Evolutionary conservation across 306 rosid species (phyloP).

Genomic region (Aeschynomene evenia): DNA sequence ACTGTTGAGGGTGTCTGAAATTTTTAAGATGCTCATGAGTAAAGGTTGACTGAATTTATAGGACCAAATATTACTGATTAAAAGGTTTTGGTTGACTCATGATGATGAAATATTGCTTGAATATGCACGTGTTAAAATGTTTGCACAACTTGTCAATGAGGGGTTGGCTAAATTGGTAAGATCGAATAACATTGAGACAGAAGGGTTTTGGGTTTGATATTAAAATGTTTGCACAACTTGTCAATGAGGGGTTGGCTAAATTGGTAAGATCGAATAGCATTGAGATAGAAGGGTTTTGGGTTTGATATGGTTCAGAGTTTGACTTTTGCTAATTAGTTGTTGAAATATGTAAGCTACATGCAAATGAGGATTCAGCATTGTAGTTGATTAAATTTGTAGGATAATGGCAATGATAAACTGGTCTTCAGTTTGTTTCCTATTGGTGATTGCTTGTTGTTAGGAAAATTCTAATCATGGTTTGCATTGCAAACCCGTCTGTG

Average conservation of each 20-base stretch:
- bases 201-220: no score
- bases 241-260: not conserved
- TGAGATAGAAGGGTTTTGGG: not conserved
- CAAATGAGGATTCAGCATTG: not conserved
- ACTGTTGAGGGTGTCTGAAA: not conserved
- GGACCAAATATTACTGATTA: not conserved
- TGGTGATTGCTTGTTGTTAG: not conserved
- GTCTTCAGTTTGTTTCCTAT: constrained; percentile 5
- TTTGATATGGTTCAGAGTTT: not conserved
- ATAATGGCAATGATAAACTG: not conserved
- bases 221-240: not conserved
- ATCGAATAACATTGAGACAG: not conserved
- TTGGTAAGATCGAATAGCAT: constrained; percentile 6
- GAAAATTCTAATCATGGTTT: not conserved
- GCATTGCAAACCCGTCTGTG: not conserved
- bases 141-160: not conserved
- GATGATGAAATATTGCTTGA: not conserved
- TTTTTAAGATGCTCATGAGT: not conserved
- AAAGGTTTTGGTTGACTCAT: not conserved
- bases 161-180: not conserved
- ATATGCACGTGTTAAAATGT: not conserved
- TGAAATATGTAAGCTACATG: not conserved
- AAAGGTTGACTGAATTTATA: not conserved
- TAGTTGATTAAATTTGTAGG: constrained; percentile 24
- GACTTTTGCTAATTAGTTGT: not conserved